A percentile compares a stretch with the other conserved stretches of the same genome.
Conservation (phyloP, 768 basidiomycete genomes). For the Calocera cornea region DNA sequence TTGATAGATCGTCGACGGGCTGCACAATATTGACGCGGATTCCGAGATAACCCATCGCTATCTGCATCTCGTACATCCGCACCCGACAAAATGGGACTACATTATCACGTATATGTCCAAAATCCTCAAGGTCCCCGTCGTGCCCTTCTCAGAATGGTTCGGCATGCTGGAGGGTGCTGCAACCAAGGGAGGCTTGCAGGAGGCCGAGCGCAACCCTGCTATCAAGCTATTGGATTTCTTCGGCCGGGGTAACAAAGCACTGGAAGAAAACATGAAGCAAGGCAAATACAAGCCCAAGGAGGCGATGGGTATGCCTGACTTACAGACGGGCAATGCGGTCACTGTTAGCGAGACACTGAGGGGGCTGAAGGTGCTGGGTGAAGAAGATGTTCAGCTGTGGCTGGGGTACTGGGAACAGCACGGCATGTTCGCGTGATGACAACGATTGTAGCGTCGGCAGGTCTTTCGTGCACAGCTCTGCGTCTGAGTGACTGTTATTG, state of each 20-base stretch:
- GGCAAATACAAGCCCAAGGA: not conserved
- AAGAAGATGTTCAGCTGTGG: not conserved
- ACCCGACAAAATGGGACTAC: slow-evolving; percentile 13
- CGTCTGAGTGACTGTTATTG: no score
- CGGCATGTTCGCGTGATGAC: not conserved
- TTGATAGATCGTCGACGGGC: not conserved
- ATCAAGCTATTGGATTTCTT: slow-evolving; percentile 19
- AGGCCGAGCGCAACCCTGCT: slow-evolving; percentile 18
- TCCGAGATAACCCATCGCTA: not conserved
- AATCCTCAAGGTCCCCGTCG: slow-evolving; percentile 17
- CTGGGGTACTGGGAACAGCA: not conserved
- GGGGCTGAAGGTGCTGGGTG: not conserved
- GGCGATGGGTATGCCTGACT: not conserved
- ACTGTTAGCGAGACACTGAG: slow-evolving; percentile 6
- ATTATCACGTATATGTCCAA: slow-evolving; percentile 12
- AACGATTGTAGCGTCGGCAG: no score
- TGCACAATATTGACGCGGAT: not conserved
- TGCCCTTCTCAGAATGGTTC: slow-evolving; percentile 22
- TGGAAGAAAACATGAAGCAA: slow-evolving; percentile 23
- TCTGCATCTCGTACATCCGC: slow-evolving; percentile 20
- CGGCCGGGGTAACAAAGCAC: slow-evolving; percentile 14
- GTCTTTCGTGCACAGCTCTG: no score
- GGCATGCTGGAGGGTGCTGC: slow-evolving; percentile 1
- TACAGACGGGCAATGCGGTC: slow-evolving; percentile 24
- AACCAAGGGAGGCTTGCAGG: slow-evolving; percentile 4